Base-by-base conservation (phyloP, 1,139 yeast species). In the Wickerhamomyces sp. region DNA sequence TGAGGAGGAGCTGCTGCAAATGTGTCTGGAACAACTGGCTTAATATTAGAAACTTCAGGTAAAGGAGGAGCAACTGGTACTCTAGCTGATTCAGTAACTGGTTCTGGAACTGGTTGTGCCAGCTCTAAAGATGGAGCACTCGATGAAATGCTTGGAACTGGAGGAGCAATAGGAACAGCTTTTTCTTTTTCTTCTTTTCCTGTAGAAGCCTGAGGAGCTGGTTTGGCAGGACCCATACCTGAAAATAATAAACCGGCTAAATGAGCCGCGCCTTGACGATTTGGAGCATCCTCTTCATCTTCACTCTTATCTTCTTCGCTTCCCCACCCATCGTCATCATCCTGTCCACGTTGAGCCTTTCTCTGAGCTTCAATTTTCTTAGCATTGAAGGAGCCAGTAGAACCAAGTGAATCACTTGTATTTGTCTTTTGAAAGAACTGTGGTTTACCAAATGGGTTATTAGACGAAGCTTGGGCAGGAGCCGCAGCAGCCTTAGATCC, bases 201-300 rank as follows among this genome's bases (percentile, higher is more conserved):
- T 1, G 49, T 45, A 4, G 42, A 20, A 7, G 36, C 8, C 28
- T 46, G 46, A 8, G 51, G 35, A 16, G 30, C 36, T 1, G 47
- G 25, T 42, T 43, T 52, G 4, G 44, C 40, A 17, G 56, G 52
- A 5, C 56, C 56, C 58, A 54, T 54, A 31, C 56, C 56, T 2
- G 56, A 51, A 37, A 54, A 54, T 32, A 54, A 40, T 26, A 53
- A 28, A 2, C 58, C 57, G 27, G 58, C 58, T 28, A 54, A 37
- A 36, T 52, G 56, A 26, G 57, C 56, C 37, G 58, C 57, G 38
- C 57, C 57, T 43, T 53, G 56, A 30, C 56, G 53, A 31, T 45
- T 51, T 39, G 56, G 55, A 15, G 46, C 19, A 12, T 45, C 49
- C 4, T 43, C 48, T 13, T 54, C 58, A 22, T 52, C 55, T 16